These are phyloP conservation scores for Trypanosoma cruzi DNA, from an alignment of 208 protist genomes.

Conservation along the genomic window DNA sequence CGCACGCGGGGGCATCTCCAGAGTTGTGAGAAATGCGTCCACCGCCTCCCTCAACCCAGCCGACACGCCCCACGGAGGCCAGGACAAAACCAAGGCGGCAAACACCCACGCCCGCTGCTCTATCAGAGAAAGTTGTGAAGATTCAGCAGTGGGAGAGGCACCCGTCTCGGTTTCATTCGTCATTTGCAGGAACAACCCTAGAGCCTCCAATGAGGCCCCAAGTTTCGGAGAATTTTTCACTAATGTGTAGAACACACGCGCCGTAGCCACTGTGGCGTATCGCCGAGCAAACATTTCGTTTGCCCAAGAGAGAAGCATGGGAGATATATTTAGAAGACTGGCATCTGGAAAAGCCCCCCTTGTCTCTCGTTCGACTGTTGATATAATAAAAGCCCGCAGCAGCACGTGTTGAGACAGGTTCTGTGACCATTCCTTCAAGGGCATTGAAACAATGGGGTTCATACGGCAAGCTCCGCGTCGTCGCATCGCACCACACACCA, in stretches of 20 bases:
- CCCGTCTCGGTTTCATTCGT: not conserved
- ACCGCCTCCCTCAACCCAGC: slow-evolving; percentile 14
- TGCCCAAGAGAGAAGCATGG: slow-evolving; percentile 34
- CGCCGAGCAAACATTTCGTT: slow-evolving; percentile 16
- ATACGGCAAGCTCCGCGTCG: slow-evolving; percentile 9
- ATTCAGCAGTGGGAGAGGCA: not conserved
- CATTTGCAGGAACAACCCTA: slow-evolving; percentile 22
- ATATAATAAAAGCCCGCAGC: slow-evolving; percentile 20
- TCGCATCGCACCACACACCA: slow-evolving; percentile 22
- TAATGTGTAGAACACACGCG: slow-evolving; percentile 18
- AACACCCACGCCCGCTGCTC: slow-evolving; percentile 28
- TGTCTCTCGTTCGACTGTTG: slow-evolving; percentile 12
- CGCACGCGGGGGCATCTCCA: slow-evolving; percentile 5
- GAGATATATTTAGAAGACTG: slow-evolving; percentile 16
- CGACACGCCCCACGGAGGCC: slow-evolving; percentile 24
- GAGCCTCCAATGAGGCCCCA: slow-evolving; percentile 19
- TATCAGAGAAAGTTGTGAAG: not conserved
- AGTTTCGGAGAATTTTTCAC: slow-evolving; percentile 8
- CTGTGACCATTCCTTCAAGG: slow-evolving; percentile 5
- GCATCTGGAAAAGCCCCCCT: not conserved
- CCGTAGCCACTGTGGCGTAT: slow-evolving; percentile 3
- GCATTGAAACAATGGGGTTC: not conserved
- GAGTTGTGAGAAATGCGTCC: slow-evolving; percentile 22
- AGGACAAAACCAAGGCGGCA: slow-evolving; percentile 17
- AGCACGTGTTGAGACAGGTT: not conserved